phyloP scores from a whole-genome alignment of 345 rosid species.

The Dipteronia sinensis region DNA sequence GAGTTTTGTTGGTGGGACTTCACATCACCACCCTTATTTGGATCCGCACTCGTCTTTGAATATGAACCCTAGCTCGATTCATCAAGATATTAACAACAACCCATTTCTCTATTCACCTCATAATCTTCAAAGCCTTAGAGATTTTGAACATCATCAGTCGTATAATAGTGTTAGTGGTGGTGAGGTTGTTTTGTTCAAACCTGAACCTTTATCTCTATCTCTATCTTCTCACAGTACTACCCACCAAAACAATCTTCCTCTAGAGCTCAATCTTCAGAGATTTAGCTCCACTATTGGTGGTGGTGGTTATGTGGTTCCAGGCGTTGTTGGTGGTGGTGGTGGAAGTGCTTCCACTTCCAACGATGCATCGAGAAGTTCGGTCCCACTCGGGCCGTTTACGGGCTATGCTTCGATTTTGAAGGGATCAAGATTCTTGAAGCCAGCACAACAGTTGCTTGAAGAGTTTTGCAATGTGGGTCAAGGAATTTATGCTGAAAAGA shows the following conservation, averaged over 20 bases:
- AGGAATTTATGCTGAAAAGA: slow-evolving; percentile 50
- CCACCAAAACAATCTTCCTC: slow-evolving; percentile 41
- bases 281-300: slow-evolving; percentile 38
- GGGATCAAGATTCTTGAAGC: slow-evolving; percentile 85
- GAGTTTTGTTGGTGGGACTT: slow-evolving; percentile 44
- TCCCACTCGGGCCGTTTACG: slow-evolving; percentile 75
- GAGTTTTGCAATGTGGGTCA: slow-evolving; percentile 75
- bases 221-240: slow-evolving; percentile 55
- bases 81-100: slow-evolving; percentile 37
- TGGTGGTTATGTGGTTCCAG: slow-evolving; percentile 39
- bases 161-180: slow-evolving; percentile 39
- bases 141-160: slow-evolving; percentile 45
- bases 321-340: slow-evolving; percentile 36
- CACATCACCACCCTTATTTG: slow-evolving; percentile 37
- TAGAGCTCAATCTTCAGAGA: slow-evolving; percentile 52
- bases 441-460: slow-evolving; percentile 81
- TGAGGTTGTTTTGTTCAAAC: slow-evolving; percentile 53
- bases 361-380: slow-evolving; percentile 52
- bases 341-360: slow-evolving; percentile 40
- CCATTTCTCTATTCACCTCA: slow-evolving; percentile 53
- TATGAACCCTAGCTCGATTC: slow-evolving; percentile 52
- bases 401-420: slow-evolving; percentile 79
- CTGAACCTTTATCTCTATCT: slow-evolving; percentile 64
- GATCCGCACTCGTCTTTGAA: slow-evolving; percentile 53
- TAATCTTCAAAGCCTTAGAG: slow-evolving; percentile 52